Evolutionary conservation across 148 eudicot species (phyloP).

Genomic region (Rhododendron vialii): DNA sequence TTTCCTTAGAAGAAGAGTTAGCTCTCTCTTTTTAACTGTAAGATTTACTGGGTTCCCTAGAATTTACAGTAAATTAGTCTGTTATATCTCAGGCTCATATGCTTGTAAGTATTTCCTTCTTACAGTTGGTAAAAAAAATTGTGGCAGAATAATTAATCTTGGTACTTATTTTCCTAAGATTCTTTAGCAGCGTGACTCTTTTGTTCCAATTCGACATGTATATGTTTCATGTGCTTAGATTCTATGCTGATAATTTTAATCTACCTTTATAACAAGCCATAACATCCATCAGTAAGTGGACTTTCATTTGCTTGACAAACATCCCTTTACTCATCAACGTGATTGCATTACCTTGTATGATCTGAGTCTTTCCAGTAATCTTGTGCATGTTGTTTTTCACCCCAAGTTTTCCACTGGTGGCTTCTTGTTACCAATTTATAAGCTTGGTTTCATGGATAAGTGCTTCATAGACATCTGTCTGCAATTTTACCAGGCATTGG

Average conservation of each 20-base stretch:
- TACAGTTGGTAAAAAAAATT: not conserved
- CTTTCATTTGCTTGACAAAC: not conserved
- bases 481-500: conserved; percentile 62
- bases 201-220: not conserved
- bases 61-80: not conserved
- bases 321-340: not conserved
- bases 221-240: not conserved
- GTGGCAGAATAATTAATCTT: not conserved
- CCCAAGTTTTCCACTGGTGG: not conserved
- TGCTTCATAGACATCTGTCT: conserved; percentile 7
- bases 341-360: not conserved
- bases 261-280: not conserved
- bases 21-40: not conserved
- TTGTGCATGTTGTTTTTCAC: not conserved
- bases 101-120: not conserved
- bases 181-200: not conserved
- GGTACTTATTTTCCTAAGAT: not conserved
- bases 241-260: not conserved
- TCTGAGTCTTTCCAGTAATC: not conserved
- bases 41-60: not conserved
- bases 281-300: not conserved
- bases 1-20: not conserved
- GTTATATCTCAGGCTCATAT: not conserved
- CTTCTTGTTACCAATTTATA: not conserved
- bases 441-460: conserved; percentile 6